A percentile compares a stretch with the other conserved stretches of the same genome.
Conservation (phyloP, 108 stramenopile species). For the Epipyxis sp. region DNA sequence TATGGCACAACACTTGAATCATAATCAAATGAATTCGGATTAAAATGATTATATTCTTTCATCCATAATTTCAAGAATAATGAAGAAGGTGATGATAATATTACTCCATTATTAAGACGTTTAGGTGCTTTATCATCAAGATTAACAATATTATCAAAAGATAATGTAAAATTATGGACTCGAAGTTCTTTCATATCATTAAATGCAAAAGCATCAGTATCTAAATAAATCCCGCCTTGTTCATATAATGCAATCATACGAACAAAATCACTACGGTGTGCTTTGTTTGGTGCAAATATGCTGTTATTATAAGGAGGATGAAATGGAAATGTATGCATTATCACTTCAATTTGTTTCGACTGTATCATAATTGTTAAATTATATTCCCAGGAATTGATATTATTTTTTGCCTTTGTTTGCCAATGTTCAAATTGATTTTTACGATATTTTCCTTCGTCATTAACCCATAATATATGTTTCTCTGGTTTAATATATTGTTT, state of each 20-base stretch:
- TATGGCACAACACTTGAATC: constrained; percentile 4
- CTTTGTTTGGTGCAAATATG: not conserved
- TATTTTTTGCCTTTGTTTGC: not conserved
- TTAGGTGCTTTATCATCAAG: not conserved
- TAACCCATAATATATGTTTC: not conserved
- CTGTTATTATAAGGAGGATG: not conserved
- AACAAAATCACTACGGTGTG: constrained; percentile 10
- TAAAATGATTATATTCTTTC: not conserved
- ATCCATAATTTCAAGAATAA: not conserved
- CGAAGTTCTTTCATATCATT: not conserved
- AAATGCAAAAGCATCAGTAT: constrained; percentile 4
- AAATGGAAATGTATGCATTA: not conserved
- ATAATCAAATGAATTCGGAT: constrained; percentile 3
- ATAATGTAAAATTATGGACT: not conserved
- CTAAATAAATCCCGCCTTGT: constrained; percentile 3
- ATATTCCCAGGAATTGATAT: not conserved
- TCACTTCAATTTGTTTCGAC: not conserved
- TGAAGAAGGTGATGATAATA: not conserved
- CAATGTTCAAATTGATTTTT: not conserved
- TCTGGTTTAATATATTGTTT: not conserved
- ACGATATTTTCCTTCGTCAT: not conserved
- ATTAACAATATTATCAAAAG: constrained; percentile 12
- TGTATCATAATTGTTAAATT: not conserved
- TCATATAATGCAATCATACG: not conserved
- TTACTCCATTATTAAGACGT: not conserved